Percentiles rank a stretch among this genome's conserved stretches.
phyloP scores from a whole-genome alignment of 2,329 filamentous ascomycete genomes.

The Byssochlamys sp. region DNA sequence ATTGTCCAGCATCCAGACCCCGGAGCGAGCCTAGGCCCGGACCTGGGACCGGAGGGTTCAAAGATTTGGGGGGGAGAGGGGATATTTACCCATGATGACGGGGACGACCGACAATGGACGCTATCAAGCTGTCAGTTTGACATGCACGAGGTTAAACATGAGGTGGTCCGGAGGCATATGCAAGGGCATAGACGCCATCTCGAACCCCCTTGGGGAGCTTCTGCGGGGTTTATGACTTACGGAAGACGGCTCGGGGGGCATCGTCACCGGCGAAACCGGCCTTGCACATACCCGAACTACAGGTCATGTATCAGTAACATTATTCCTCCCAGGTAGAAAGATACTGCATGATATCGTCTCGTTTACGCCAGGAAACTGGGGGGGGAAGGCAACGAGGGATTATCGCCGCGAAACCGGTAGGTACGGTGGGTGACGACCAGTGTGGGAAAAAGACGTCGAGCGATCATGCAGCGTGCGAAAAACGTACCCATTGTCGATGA shows the following conservation, averaged over 20 bases:
- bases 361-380: background rate
- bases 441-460: constrained; percentile 1
- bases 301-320: constrained; percentile 20
- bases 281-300: constrained; percentile 99
- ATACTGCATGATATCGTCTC: background rate
- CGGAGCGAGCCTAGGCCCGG: constrained; percentile 2
- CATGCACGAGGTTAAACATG: constrained; percentile 18
- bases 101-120: constrained; percentile 98
- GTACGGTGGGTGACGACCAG: background rate
- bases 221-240: constrained; percentile 56
- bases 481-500: constrained; percentile 99
- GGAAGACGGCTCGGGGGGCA: constrained; percentile 99
- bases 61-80: constrained; percentile 19
- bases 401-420: background rate
- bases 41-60: constrained; percentile 1
- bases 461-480: constrained; percentile 19
- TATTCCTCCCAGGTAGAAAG: background rate
- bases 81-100: constrained; percentile 94
- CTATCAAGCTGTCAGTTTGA: constrained; percentile 39
- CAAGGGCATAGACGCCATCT: constrained; percentile 19
- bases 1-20: background rate
- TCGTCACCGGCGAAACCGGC: constrained; percentile 99
- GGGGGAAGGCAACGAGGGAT: background rate
- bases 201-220: constrained; percentile 2
- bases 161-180: constrained; percentile 23